phyloP scores from a whole-genome alignment of 2,329 filamentous ascomycete genomes.

The Myriosclerotinia curreyana region DNA sequence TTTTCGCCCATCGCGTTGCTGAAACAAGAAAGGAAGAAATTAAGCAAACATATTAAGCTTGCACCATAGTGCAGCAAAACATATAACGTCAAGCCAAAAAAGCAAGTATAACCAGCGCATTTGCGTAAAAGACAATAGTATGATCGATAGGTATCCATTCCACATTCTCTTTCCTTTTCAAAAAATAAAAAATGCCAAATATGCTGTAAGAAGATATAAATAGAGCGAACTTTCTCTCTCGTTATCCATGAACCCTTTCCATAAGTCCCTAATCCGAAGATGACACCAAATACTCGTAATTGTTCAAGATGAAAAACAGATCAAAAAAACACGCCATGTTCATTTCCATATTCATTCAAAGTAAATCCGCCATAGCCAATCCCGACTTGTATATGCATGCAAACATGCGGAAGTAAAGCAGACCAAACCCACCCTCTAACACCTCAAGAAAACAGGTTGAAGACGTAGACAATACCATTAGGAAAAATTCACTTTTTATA shows the following conservation, averaged over 20 bases:
- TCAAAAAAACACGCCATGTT: neutral
- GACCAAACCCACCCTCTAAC: constrained; percentile 16
- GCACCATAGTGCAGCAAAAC: constrained; percentile 8
- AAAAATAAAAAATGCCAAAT: constrained; percentile 4
- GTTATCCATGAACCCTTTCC: neutral
- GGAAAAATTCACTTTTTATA: constrained; percentile 20
- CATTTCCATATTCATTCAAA: constrained; percentile 7
- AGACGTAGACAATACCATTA: constrained; percentile 9
- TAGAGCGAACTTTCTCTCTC: constrained; percentile 11
- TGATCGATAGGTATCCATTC: constrained; percentile 20
- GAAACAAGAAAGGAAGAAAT: neutral
- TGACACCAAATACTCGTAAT: neutral
- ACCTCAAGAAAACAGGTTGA: neutral
- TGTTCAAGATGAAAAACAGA: constrained; percentile 6
- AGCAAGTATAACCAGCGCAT: constrained; percentile 18
- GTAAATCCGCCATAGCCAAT: constrained; percentile 14
- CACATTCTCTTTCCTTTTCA: constrained; percentile 5
- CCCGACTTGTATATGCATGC: constrained; percentile 19
- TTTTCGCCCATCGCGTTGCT: neutral
- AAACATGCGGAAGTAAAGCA: constrained; percentile 10
- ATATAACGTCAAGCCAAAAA: constrained; percentile 15
- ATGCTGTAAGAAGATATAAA: constrained; percentile 17
- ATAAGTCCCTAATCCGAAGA: neutral
- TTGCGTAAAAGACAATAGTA: constrained; percentile 18
- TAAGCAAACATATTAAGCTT: constrained; percentile 8